Conservation (phyloP, 2,329 filamentous ascomycete species). For the Sclerotinia borealis region DNA sequence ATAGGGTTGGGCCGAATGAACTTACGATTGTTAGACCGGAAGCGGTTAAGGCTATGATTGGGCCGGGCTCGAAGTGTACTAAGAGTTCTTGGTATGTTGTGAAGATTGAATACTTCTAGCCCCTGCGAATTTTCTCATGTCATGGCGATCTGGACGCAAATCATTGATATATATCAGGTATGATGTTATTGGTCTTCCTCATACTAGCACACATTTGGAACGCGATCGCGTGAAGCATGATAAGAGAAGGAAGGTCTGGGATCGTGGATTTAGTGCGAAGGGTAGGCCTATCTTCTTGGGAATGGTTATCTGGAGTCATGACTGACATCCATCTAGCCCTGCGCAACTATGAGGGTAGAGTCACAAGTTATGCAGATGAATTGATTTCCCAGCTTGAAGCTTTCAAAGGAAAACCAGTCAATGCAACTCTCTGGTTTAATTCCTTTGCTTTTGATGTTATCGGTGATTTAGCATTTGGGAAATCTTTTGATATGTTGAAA, state of each 20-base stretch:
- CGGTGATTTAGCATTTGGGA: conserved; percentile 27
- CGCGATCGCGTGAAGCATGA: conserved; percentile 22
- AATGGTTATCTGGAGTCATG: background rate
- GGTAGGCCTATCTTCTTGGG: conserved; percentile 7
- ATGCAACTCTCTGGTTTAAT: conserved; percentile 23
- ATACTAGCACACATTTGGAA: conserved; percentile 14
- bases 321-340: conserved; percentile 16
- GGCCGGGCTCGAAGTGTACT: conserved; percentile 17
- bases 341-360: conserved; percentile 22
- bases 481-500: conserved; percentile 25
- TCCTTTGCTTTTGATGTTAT: conserved; percentile 28
- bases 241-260: conserved; percentile 23
- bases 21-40: conserved; percentile 20
- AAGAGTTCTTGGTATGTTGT: conserved; percentile 27
- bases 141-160: background rate
- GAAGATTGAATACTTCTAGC: too few relatives aligned
- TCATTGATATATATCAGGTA: too few relatives aligned
- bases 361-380: conserved; percentile 17
- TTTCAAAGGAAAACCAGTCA: conserved; percentile 18
- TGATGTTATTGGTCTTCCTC: conserved; percentile 10
- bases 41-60: conserved; percentile 18
- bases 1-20: conserved; percentile 18
- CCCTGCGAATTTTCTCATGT: too few relatives aligned
- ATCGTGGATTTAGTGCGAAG: conserved; percentile 19
- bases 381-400: conserved; percentile 16